Evolutionary conservation across 2,329 filamentous ascomycete genomes (phyloP).

Genomic region (Phialophora verrucosa): DNA sequence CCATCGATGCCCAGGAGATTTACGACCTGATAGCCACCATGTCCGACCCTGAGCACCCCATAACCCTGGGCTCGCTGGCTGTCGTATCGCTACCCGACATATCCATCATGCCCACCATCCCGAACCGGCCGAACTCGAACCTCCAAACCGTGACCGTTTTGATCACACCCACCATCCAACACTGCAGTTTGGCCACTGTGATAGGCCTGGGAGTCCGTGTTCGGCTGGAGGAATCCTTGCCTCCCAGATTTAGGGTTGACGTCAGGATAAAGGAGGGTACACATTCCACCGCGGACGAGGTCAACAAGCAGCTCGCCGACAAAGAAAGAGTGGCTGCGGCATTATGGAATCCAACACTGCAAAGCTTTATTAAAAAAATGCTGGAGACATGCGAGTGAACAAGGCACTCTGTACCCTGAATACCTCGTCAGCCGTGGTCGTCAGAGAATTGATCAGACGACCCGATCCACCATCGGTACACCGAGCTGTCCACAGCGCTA

Average conservation of each 20-base stretch:
- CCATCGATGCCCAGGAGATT: conserved; percentile 96
- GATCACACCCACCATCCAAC: conserved; percentile 94
- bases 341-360: conserved; percentile 88
- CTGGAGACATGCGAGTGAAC: conserved; percentile 75
- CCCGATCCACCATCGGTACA: neutral
- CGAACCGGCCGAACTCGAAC: conserved; percentile 61
- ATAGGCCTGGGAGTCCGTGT: conserved; percentile 93
- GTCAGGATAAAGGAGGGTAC: conserved; percentile 94
- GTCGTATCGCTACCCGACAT: conserved; percentile 98
- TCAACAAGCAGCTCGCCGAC: conserved; percentile 95
- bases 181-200: conserved; percentile 94
- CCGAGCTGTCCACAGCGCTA: no score
- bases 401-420: neutral
- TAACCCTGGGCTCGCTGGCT: conserved; percentile 88
- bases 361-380: conserved; percentile 91
- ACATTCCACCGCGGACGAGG: conserved; percentile 92
- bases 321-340: conserved; percentile 96
- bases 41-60: conserved; percentile 93
- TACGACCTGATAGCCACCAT: conserved; percentile 95
- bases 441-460: neutral
- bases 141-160: conserved; percentile 80
- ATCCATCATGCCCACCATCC: conserved; percentile 72
- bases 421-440: neutral
- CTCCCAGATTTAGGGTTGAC: conserved; percentile 89
- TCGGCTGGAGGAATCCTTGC: conserved; percentile 85